phyloP scores from a whole-genome alignment of 768 basidiomycete genomes.

The Strobilomyces dryophilus region DNA sequence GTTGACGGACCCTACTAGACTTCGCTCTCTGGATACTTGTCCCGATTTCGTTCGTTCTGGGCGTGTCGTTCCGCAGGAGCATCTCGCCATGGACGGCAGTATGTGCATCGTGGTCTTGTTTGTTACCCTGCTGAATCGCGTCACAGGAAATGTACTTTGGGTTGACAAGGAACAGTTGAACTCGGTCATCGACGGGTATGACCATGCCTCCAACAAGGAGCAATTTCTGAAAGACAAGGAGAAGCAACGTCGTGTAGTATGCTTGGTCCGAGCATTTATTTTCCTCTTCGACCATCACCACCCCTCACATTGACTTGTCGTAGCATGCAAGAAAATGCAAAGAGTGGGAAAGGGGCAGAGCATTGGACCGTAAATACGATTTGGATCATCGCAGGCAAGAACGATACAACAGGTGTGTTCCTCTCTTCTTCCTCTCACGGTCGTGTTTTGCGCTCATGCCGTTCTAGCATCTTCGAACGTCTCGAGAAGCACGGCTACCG shows the following conservation, averaged over 20 bases:
- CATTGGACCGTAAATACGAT: neutral
- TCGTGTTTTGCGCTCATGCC: neutral
- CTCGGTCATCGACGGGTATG: neutral
- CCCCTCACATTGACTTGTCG: neutral
- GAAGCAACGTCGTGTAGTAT: accelerated
- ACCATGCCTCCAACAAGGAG: neutral
- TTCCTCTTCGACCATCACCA: neutral
- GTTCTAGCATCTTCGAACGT: constrained; percentile 9
- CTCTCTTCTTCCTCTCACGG: neutral
- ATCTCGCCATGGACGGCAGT: neutral
- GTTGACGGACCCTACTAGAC: neutral
- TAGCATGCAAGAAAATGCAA: neutral
- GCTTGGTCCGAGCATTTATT: neutral
- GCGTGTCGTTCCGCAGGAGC: neutral
- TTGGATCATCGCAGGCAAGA: neutral
- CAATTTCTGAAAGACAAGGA: neutral
- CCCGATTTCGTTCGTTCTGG: neutral
- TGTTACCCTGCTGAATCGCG: neutral
- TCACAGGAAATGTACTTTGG: neutral
- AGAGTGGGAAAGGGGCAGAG: neutral
- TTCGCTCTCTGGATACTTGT: neutral
- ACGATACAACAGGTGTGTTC: neutral
- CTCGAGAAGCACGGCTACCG: constrained; percentile 7
- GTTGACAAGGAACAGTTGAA: neutral
- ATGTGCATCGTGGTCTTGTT: neutral